phyloP scores from a whole-genome alignment of 176 grass and related monocot genomes.

The Raddia distichophylla region DNA sequence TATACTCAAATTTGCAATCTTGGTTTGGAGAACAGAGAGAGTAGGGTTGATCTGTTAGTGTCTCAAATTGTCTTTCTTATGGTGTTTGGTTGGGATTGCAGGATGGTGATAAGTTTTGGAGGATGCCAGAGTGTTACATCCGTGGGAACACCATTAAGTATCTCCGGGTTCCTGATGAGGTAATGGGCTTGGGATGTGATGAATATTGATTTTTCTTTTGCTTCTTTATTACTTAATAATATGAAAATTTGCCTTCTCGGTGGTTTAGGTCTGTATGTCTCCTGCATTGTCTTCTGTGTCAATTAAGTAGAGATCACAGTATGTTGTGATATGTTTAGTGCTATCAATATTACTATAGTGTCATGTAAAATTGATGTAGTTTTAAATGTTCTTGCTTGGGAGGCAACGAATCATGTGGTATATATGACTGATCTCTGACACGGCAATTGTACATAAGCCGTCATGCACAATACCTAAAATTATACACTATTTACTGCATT shows the following conservation, averaged over 20 bases:
- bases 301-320: background rate
- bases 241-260: background rate
- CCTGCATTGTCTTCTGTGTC: background rate
- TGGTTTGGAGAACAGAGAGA: background rate
- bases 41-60: background rate
- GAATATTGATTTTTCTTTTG: background rate
- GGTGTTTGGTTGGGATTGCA: constrained; percentile 46
- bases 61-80: background rate
- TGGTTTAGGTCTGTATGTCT: background rate
- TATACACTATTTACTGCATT: background rate
- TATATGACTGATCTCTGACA: background rate
- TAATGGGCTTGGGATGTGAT: constrained; percentile 37
- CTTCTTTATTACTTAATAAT: too few species aligned
- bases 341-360: background rate
- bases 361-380: background rate
- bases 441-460: background rate
- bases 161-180: constrained; percentile 98
- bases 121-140: constrained; percentile 99
- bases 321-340: background rate
- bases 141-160: constrained; percentile 99
- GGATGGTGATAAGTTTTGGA: constrained; percentile 99
- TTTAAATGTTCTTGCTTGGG: background rate
- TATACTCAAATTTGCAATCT: background rate
- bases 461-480: background rate
- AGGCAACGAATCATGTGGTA: background rate